These are phyloP conservation scores for Erythrophleum fordii DNA, from an alignment of 306 rosid species.

Conservation along the genomic window DNA sequence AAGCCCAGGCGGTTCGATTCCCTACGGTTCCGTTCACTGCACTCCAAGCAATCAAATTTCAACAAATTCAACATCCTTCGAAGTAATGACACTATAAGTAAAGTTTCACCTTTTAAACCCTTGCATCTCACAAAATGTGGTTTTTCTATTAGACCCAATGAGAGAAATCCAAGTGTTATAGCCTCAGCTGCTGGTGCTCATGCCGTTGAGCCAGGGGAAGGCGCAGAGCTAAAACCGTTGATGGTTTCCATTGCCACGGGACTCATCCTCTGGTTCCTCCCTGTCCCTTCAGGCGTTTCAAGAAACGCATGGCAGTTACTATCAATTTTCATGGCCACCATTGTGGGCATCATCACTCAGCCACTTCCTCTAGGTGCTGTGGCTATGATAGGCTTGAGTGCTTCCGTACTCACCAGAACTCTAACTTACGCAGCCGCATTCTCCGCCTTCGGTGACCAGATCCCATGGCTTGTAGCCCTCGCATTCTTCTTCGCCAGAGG, in stretches of 20 bases:
- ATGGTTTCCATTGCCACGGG: conserved; percentile 65
- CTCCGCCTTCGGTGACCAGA: conserved; percentile 72
- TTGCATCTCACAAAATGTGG: no score
- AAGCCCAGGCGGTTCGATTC: not conserved
- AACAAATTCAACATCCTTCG: not conserved
- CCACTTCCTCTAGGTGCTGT: conserved; percentile 76
- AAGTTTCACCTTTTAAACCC: not conserved
- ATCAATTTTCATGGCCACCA: conserved; percentile 66
- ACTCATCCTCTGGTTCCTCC: conserved; percentile 60
- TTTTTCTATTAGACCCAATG: not conserved
- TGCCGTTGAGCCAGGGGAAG: conserved; percentile 58
- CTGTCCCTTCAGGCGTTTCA: conserved; percentile 63
- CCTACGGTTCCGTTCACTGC: not conserved
- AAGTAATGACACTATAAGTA: not conserved
- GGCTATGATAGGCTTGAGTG: conserved; percentile 61
- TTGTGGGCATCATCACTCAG: conserved; percentile 72
- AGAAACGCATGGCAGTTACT: conserved; percentile 69
- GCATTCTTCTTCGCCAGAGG: conserved; percentile 79
- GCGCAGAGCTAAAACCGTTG: conserved; percentile 62
- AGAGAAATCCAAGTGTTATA: conserved; percentile 1
- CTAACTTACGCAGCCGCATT: conserved; percentile 66
- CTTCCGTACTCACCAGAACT: conserved; percentile 65
- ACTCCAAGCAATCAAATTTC: not conserved
- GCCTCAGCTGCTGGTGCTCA: conserved; percentile 32
- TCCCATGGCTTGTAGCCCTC: conserved; percentile 73